Evolutionary conservation across 257 asterid species (phyloP), one percentile per base, ranked within the genome.

Genomic region (Salvia miltiorrhiza): DNA sequence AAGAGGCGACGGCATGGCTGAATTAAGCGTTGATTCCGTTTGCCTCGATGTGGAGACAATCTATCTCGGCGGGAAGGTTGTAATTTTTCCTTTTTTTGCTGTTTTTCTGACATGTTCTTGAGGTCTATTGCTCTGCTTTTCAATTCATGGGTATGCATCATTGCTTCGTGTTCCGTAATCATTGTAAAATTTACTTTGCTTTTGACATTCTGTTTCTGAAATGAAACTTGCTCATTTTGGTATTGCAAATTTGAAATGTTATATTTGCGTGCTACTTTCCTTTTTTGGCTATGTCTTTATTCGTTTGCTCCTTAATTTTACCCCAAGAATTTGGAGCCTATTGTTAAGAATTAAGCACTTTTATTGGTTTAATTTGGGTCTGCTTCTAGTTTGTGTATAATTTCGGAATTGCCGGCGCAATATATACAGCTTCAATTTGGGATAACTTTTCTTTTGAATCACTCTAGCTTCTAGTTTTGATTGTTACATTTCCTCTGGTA

Each of bases 21-120:
- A 81, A 5, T 63, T 63, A 10, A 55, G 76, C 76, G 74, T 79
- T 58, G 81, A 81, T 63, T 75, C 83, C 80, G 77, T 81, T 75
- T 77, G 76, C 78, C 79, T 81, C 78, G 81, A 81, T 69, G 83
- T 81, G 57, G 85, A 81, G 71, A 81, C 85, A 64, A 81, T 78
- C 70, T 81, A 81, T 68, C 85, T 81, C 72, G 85, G 85, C 53
- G 83, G 85, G 63, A 81, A 81, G 85, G 83, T 81, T 65, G 21
- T 16, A 0, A 33, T 13, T 71, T 74, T 45, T 21, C 28, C 6
- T n/a, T 65, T n/a, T n/a, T n/a, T 75, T 55, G 23, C 7, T 8
- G 16, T 13, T 52, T 41, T 39, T n/a, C 16, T 26, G 9, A 10
- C 35, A 16, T 4, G 1, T 33, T 58, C 24, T 16, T 7, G 23